Evolutionary conservation across 176 grass and related monocot species (phyloP).

Genomic region (Paspalum vaginatum): DNA sequence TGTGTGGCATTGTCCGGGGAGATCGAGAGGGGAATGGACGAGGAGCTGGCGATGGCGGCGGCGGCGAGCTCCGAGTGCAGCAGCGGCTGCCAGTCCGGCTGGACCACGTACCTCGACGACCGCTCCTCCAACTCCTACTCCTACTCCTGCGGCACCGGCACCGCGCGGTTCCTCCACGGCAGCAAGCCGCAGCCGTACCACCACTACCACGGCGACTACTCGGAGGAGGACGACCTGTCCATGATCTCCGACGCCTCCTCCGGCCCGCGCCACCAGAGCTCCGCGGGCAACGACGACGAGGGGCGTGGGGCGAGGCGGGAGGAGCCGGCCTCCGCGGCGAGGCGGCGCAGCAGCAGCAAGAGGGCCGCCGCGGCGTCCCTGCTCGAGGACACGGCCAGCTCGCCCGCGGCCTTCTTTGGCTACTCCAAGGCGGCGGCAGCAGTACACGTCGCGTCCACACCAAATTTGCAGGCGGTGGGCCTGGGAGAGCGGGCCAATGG

Average conservation of each 20-base stretch:
- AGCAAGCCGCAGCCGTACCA: neutral
- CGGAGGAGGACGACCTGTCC: conserved; percentile 84
- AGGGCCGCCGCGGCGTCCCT: conserved; percentile 44
- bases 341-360: conserved; percentile 46
- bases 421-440: conserved; percentile 36
- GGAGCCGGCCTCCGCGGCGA: conserved; percentile 36
- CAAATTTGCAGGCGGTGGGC: conserved; percentile 27
- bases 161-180: neutral
- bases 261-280: conserved; percentile 76
- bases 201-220: conserved; percentile 14
- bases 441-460: neutral
- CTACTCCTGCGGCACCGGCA: conserved; percentile 39
- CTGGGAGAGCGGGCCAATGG: conserved; percentile 5
- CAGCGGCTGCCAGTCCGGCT: conserved; percentile 98
- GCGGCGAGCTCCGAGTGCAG: conserved; percentile 84
- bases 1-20: conserved; percentile 2
- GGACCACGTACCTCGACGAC: conserved; percentile 93
- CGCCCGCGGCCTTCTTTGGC: conserved; percentile 57
- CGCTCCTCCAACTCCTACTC: conserved; percentile 52
- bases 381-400: conserved; percentile 97
- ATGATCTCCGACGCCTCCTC: conserved; percentile 99
- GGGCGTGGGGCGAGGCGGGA: conserved; percentile 18
- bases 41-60: conserved; percentile 44
- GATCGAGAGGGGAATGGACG: conserved; percentile 48
- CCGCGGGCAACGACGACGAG: conserved; percentile 36